Percentiles rank a stretch among this genome's conserved stretches.
Evolutionary conservation across 768 basidiomycete species (phyloP).

Genomic region (Lactifluus rugatus): DNA sequence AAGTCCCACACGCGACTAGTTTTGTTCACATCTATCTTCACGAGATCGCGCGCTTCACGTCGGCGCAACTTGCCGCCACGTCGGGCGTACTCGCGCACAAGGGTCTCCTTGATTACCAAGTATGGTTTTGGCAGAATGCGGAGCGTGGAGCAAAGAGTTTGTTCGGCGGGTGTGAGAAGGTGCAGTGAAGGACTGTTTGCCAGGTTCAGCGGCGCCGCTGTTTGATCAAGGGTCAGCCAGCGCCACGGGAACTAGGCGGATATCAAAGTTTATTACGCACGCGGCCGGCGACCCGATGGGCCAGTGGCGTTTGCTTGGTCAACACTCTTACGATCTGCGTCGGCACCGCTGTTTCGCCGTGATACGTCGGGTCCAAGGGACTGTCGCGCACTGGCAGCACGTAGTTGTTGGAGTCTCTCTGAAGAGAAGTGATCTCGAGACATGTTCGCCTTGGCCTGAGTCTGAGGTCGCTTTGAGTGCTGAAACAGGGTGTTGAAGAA

Average conservation of each 20-base stretch:
- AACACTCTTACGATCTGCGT: slow-evolving; percentile 45
- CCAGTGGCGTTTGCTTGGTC: slow-evolving; percentile 35
- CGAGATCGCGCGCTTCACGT: slow-evolving; percentile 79
- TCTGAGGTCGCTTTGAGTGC: slow-evolving; percentile 29
- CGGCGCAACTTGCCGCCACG: slow-evolving; percentile 81
- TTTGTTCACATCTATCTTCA: slow-evolving; percentile 91
- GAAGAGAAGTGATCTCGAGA: slow-evolving; percentile 47
- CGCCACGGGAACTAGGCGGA: background rate
- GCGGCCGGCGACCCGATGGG: slow-evolving; percentile 34
- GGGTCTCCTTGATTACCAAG: slow-evolving; percentile 89
- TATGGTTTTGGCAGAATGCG: slow-evolving; percentile 94
- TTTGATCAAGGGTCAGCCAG: background rate
- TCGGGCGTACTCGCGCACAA: slow-evolving; percentile 87
- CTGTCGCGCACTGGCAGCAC: slow-evolving; percentile 40
- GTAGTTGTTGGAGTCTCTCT: slow-evolving; percentile 42
- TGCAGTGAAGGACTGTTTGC: slow-evolving; percentile 86
- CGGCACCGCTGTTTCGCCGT: slow-evolving; percentile 37
- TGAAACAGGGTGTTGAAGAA: background rate
- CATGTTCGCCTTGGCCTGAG: slow-evolving; percentile 49
- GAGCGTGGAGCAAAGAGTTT: slow-evolving; percentile 76
- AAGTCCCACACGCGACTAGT: slow-evolving; percentile 91
- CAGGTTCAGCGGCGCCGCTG: slow-evolving; percentile 70
- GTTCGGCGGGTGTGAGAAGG: slow-evolving; percentile 81
- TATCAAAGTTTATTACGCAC: slow-evolving; percentile 25
- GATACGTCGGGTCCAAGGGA: slow-evolving; percentile 45